Conservation (phyloP, 352 stramenopile genomes). For the Phytopythium vexans region DNA sequence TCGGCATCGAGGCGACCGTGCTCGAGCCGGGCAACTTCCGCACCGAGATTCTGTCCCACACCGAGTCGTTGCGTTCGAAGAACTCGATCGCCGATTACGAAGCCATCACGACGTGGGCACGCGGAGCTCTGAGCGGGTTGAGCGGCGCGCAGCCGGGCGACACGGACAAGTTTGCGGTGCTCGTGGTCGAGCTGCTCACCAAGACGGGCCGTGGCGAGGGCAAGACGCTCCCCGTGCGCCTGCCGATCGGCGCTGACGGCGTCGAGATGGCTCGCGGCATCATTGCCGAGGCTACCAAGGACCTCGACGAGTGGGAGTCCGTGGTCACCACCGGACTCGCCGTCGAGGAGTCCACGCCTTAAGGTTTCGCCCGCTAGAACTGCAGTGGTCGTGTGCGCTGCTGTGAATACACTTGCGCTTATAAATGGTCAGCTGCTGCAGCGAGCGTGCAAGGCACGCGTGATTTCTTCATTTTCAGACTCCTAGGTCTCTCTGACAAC, state of each 20-base stretch:
- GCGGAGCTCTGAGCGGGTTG: slow-evolving; percentile 5
- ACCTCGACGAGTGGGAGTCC: slow-evolving; percentile 1
- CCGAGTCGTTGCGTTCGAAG: slow-evolving; percentile 11
- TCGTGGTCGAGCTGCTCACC: slow-evolving; percentile 23
- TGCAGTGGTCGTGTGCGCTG: not conserved
- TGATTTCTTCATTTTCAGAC: too few species aligned
- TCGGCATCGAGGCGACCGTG: slow-evolving; percentile 22
- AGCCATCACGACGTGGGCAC: slow-evolving; percentile 5
- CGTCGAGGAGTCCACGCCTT: not conserved
- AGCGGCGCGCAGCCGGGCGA: slow-evolving; percentile 14
- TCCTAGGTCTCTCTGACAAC: too few species aligned
- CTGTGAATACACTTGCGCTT: too few species aligned
- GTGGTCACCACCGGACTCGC: not conserved
- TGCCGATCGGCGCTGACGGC: slow-evolving; percentile 10
- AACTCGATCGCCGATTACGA: slow-evolving; percentile 12
- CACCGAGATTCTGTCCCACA: slow-evolving; percentile 10
- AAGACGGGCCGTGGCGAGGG: slow-evolving; percentile 18
- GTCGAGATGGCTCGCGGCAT: not conserved
- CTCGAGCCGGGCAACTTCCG: slow-evolving; percentile 21
- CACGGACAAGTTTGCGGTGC: slow-evolving; percentile 12
- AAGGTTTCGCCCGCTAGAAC: not conserved
- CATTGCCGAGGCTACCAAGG: not conserved
- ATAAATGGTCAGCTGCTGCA: too few species aligned
- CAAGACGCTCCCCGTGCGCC: slow-evolving; percentile 10
- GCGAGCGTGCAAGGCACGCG: too few species aligned